Conservation (phyloP, 345 rosid species). For the Eucalyptus albens region DNA sequence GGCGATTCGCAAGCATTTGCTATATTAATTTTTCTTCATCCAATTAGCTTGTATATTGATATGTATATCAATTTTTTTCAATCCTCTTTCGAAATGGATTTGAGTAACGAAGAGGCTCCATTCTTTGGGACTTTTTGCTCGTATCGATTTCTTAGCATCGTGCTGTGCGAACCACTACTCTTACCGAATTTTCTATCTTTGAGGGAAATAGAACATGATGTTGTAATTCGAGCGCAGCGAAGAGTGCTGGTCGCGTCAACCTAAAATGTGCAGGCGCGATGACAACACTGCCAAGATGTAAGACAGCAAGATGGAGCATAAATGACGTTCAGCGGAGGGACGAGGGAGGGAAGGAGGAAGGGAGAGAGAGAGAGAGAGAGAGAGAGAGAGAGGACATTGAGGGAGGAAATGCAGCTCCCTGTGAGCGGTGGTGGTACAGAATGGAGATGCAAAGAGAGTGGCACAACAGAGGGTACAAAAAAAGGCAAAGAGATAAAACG, state of each 20-base stretch:
- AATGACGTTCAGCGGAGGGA: no score
- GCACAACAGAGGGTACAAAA: not conserved
- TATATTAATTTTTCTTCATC: not conserved
- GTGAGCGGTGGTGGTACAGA: not conserved
- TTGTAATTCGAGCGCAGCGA: not conserved
- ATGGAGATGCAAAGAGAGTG: not conserved
- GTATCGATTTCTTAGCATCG: no score
- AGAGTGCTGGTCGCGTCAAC: not conserved
- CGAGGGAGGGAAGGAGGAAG: no score
- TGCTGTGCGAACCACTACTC: no score
- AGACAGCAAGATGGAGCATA: not conserved
- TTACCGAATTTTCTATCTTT: not conserved
- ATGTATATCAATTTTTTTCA: no score
- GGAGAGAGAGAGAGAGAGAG: no score
- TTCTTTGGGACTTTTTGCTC: not conserved
- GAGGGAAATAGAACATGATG: not conserved
- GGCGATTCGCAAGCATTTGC: no score
- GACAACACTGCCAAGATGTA: not conserved
- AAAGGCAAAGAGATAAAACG: not conserved
- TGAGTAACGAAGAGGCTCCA: not conserved
- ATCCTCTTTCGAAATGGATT: not conserved
- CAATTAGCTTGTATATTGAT: not conserved
- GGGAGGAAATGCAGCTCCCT: not conserved
- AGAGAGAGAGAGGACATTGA: no score
- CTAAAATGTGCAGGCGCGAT: no score